Base-by-base conservation (phyloP, 768 basidiomycete genomes). In the Auriculariales sp. region DNA sequence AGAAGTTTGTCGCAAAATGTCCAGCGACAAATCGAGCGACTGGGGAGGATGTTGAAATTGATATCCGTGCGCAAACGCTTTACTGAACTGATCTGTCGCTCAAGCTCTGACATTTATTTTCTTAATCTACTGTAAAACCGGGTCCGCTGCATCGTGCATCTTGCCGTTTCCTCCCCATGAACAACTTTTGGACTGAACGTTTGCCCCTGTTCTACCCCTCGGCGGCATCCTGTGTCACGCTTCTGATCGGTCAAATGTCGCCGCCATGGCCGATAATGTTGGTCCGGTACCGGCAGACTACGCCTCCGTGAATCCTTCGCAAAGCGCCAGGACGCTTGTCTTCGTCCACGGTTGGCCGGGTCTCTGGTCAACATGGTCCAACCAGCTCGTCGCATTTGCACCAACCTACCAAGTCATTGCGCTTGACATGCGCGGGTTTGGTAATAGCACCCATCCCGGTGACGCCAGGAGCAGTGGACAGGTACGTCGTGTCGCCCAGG, bases 271-370 rank as follows among this genome's bases (percentile, higher is more conserved):
- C n/a, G n/a, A n/a, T n/a, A n/a, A n/a, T n/a, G n/a, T n/a, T n/a
- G n/a, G n/a, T n/a, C n/a, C n/a, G n/a, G n/a, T n/a, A 17, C 28
- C 4, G 6, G 25, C 53, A 81, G 82, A 72, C 53, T 86, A 84
- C 57, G 71, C 77, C 22, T 72, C 85, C 33, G 57, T 84, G 52
- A 83, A 84, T 53, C 69, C 77, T 9, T 53, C 51, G 0, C n/a
- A n/a, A n/a, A 74, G 74, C 3, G 61, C 71, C 25, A 67, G 62
- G 12, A 74, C 78, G 0, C 62, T 86, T 2, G 45, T 87, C 28
- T 71, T 87, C 70, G 77, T 86, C 0, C 84, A 87, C 56, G 84
- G 84, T 3, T 87, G 84, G 84, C 84, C 84, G 0, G 72, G 78
- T 54, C 60, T 85, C 3, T 87, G 84, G 84, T 79, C 76, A 49